These are phyloP conservation scores for Phaffomyces antillensis DNA, from an alignment of 805 yeast species.

Conservation along the genomic window DNA sequence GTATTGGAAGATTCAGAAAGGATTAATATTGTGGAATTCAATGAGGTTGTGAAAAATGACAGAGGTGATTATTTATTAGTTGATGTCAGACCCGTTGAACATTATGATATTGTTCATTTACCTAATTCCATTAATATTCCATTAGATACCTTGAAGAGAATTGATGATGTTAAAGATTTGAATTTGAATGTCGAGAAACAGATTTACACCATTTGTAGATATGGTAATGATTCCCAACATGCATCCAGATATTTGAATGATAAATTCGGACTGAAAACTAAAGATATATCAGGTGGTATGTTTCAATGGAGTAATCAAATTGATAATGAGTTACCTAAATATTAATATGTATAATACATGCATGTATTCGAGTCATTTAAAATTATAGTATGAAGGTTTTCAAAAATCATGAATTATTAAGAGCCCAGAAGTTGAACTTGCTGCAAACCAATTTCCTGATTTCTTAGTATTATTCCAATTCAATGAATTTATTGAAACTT, in stretches of 20 bases:
- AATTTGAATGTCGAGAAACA: constrained; percentile 27
- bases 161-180: constrained; percentile 21
- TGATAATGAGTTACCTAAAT: constrained; percentile 57
- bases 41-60: constrained; percentile 6
- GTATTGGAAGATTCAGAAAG: constrained; percentile 41
- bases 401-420: constrained; percentile 26
- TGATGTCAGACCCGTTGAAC: constrained; percentile 81
- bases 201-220: constrained; percentile 68
- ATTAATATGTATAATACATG: constrained; percentile 28
- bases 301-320: constrained; percentile 55
- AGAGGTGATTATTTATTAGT: constrained; percentile 31
- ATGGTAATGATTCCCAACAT: constrained; percentile 85
- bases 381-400: not conserved
- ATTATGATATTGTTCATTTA: constrained; percentile 59
- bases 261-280: constrained; percentile 41
- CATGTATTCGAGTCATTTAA: not conserved
- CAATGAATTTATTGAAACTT: constrained; percentile 39
- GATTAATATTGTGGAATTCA: constrained; percentile 35
- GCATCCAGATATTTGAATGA: constrained; percentile 56
- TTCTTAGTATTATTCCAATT: constrained; percentile 50
- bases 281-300: constrained; percentile 76
- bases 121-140: constrained; percentile 60
- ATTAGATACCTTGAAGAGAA: constrained; percentile 38
- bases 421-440: constrained; percentile 45
- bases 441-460: constrained; percentile 45